Evolutionary conservation across 2,329 filamentous ascomycete genomes (phyloP), one percentile per base, ranked within the genome.

Genomic region (Trichoderma pleuroti): DNA sequence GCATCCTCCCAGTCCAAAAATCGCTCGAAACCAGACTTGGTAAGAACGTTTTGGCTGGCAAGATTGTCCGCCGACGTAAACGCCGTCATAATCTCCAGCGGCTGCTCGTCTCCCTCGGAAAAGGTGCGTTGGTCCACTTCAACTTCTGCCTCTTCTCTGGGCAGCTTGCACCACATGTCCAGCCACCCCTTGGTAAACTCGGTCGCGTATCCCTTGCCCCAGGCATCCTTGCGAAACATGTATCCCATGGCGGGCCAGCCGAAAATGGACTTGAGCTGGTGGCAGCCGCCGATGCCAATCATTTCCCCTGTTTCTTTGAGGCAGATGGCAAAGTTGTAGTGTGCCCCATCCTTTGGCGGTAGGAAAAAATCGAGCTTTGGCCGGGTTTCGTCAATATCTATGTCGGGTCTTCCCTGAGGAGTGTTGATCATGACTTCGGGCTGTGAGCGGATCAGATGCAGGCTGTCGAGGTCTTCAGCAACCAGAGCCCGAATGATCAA

Each of bases 191-290:
- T 77, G 32, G 89, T 70, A 60, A 88, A 86, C 78, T 90, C 87
- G 1, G 84, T 87, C 46, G 83, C 87, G 73, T 86, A 84, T 7
- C 87, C 87, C 52, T 81, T 81, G 5, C 85, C 85, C 87, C 87
- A 90, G 62, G 77, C 73, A 72, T 85, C 83, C 64, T 79, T 81
- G 57, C 81, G 78, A 63, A 90, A 77, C 80, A 88, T 83, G 76
- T 90, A 90, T 24, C 87, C 88, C 30, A 88, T 65, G 74, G 85
- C 86, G 1, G 87, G 87, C 86, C 86, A 88, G 56, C 85, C 86
- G 26, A 82, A 76, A 60, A 63, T 63, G 26, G 60, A 63, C 10
- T 21, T 63, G 12, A 63, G n/a, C 26, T 21, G 26, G 39, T 63
- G 39, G 11, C 60, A 63, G 18, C 60, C 63, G 49, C 63, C 63